phyloP scores from a whole-genome alignment of 352 stramenopile genomes.

The Phytophthora colocasiae region DNA sequence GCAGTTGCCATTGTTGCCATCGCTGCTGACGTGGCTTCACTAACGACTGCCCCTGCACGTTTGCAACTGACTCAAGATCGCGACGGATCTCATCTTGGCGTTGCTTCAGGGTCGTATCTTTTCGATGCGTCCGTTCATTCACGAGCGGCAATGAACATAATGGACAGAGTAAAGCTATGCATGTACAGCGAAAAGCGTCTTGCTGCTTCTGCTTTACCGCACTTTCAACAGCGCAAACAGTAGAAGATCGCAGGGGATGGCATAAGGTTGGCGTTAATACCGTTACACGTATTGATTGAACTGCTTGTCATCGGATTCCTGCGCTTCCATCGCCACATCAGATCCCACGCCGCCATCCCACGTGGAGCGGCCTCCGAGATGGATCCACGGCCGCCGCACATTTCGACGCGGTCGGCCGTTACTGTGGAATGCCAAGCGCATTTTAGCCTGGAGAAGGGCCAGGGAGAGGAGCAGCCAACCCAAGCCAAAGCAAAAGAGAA shows the following conservation, averaged over 20 bases:
- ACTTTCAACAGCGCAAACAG: not conserved
- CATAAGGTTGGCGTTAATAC: not conserved
- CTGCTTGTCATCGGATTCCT: too few species aligned
- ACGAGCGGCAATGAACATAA: too few species aligned
- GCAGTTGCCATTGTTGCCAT: not conserved
- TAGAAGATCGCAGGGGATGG: not conserved
- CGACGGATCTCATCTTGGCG: slow-evolving; percentile 23
- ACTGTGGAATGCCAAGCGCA: slow-evolving; percentile 20
- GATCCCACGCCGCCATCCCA: slow-evolving; percentile 18
- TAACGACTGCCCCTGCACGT: slow-evolving; percentile 1
- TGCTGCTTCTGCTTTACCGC: not conserved
- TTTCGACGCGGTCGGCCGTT: slow-evolving; percentile 25
- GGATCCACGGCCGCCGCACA: slow-evolving; percentile 20
- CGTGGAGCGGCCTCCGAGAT: slow-evolving; percentile 5
- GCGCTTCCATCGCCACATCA: not conserved
- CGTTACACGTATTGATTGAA: not conserved
- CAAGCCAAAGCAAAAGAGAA: slow-evolving; percentile 9
- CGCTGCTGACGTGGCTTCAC: not conserved
- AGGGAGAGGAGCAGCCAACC: slow-evolving; percentile 27
- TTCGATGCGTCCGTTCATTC: not conserved
- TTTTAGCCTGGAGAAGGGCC: slow-evolving; percentile 24
- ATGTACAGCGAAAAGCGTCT: too few species aligned
- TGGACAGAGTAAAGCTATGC: too few species aligned
- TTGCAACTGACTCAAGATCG: slow-evolving; percentile 24
- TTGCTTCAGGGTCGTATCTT: slow-evolving; percentile 42